Conservation (phyloP, 2,329 filamentous ascomycete genomes). For the Alternaria hordeiaustralica region DNA sequence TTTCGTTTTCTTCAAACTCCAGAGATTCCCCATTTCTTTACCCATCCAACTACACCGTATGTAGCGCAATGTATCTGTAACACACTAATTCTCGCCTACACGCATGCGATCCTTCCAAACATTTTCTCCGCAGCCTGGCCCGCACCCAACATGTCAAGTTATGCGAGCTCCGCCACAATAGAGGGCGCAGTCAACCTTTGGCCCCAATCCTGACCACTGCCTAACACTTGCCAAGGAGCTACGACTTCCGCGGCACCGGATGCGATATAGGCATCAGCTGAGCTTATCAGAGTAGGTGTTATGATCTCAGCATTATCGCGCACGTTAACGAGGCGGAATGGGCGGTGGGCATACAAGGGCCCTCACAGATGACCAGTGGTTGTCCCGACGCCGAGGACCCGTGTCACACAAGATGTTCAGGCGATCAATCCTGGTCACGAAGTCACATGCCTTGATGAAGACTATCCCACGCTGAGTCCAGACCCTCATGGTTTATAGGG, state of each 20-base stretch:
- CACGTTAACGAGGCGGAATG: constrained; percentile 1
- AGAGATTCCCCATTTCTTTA: constrained; percentile 12
- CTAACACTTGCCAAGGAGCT: constrained; percentile 12
- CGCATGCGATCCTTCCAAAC: background rate
- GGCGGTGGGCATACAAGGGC: background rate
- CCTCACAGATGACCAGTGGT: constrained; percentile 7
- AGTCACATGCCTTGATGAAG: background rate
- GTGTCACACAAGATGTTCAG: constrained; percentile 6
- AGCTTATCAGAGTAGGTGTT: constrained; percentile 7
- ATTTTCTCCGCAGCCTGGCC: background rate
- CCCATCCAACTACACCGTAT: background rate
- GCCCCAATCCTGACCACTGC: constrained; percentile 15
- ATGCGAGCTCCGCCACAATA: constrained; percentile 19
- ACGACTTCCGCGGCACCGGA: constrained; percentile 10
- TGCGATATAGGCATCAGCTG: constrained; percentile 21
- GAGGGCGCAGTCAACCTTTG: constrained; percentile 13
- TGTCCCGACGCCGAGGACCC: constrained; percentile 1
- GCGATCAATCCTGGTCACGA: background rate
- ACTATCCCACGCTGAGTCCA: background rate
- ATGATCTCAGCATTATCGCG: background rate
- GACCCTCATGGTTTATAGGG: background rate
- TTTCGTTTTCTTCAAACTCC: background rate
- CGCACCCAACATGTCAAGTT: background rate
- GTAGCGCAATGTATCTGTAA: constrained; percentile 14
- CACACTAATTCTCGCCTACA: constrained; percentile 1